These are phyloP conservation scores for Solanum paucissectum DNA, from an alignment of 257 asterid species.

Conservation along the genomic window DNA sequence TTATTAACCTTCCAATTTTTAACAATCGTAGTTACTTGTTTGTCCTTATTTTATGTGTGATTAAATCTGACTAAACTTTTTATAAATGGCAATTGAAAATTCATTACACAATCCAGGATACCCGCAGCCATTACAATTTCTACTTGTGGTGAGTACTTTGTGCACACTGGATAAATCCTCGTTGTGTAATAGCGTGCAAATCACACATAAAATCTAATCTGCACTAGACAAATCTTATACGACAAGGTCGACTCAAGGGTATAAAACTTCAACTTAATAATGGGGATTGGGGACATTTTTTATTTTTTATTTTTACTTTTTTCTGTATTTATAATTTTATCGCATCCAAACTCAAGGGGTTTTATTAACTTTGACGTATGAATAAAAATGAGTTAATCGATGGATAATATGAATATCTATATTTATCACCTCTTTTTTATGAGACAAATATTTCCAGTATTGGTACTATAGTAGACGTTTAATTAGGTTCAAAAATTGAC, in stretches of 20 bases:
- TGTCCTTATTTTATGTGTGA: background rate
- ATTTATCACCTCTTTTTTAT: background rate
- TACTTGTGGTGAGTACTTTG: no score
- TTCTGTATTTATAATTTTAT: no score
- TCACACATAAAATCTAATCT: accelerated
- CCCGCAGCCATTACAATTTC: no score
- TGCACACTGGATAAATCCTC: accelerated
- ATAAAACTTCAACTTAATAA: background rate
- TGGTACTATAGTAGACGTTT: background rate
- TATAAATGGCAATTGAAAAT: background rate
- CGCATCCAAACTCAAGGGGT: background rate
- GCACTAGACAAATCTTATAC: no score
- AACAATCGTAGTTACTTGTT: background rate
- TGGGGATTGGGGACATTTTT: background rate
- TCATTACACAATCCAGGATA: background rate
- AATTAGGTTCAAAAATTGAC: background rate
- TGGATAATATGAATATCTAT: background rate
- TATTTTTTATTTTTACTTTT: background rate
- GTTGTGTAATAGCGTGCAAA: no score
- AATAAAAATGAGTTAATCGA: no score
- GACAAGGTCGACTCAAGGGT: no score
- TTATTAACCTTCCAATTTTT: background rate
- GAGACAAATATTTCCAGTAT: background rate
- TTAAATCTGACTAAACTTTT: background rate
- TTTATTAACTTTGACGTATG: no score